A percentile compares a stretch with the other conserved stretches of the same genome.
Conservation (phyloP, 1,284 basidiomycete genomes). For the Microbotryum saponariae region DNA sequence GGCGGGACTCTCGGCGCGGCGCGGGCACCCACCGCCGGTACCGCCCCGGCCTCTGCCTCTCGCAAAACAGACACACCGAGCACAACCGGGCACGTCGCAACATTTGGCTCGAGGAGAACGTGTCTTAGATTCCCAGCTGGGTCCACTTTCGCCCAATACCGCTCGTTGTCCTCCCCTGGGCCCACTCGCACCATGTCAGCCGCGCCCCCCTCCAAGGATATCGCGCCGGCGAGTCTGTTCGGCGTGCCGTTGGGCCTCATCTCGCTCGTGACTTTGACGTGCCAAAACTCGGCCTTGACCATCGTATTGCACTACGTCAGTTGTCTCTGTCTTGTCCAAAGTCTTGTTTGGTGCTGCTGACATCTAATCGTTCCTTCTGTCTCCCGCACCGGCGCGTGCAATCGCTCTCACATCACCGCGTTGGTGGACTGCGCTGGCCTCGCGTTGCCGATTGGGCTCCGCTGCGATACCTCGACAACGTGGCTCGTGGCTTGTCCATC, state of each 20-base stretch:
- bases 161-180: too few species aligned
- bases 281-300: constrained; percentile 83
- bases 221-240: constrained; percentile 1
- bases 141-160: too few species aligned
- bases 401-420: background rate
- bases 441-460: background rate
- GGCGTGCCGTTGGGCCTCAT: constrained; percentile 27
- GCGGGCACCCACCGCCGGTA: too few species aligned
- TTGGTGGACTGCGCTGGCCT: background rate
- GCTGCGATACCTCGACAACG: background rate
- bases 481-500: background rate
- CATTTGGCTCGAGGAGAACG: too few species aligned
- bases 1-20: too few species aligned
- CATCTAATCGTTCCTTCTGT: background rate
- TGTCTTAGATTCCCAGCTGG: too few species aligned
- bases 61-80: too few species aligned
- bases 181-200: too few species aligned
- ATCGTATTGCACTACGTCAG: constrained; percentile 79
- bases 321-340: background rate
- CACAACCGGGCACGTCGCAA: too few species aligned
- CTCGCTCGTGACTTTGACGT: constrained; percentile 71
- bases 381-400: background rate
- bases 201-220: too few species aligned
- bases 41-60: too few species aligned
- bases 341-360: background rate